Evolutionary conservation across 1,284 basidiomycete genomes (phyloP), one percentile per base, ranked within the genome.

Genomic region (Gymnopus androsaceus): DNA sequence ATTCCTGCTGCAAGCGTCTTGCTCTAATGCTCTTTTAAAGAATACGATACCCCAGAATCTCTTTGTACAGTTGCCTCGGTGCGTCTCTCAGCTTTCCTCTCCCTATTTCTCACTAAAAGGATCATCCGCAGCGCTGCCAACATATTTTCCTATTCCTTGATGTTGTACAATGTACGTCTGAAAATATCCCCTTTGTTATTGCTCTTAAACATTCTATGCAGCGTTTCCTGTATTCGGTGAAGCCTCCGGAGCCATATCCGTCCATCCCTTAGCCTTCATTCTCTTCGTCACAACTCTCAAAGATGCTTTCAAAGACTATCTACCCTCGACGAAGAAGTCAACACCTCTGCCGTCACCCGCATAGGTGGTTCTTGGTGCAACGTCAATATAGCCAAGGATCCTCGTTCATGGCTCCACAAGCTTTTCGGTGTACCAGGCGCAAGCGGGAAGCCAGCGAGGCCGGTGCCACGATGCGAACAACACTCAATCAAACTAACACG

Each of bases 21-120:
- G n/a, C 55, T 37, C 34, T 38, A 44, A 42, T 54, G 21, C 51
- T 41, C 62, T 57, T 52, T 50, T 33, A 21, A 69, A 90, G 92
- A 97, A 73, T 98, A 98, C 73, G 97, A 66, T 98, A 45, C 95
- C 95, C n/a, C 94, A 92, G 79, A 96, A 96, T 69, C 73, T 96
- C 60, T 90, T 87, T 61, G 92, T 95, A 72, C 94, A 97, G 68
- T 96, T 97, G 68, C 80, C 89, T 63, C 82, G 92, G 87, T 84
- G 55, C 55, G 79, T 48, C 3, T 15, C 3, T 9, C 14, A 9
- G 9, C 11, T 11, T 28, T 48, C n/a, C 17, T 7, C 12, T 36
- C 21, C 15, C 4, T 12, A 7, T 11, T 6, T 27, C 28, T 49
- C 37, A n/a, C 14, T 54, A 6, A 25, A 25, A 44, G 7, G 17